phyloP scores from a whole-genome alignment of 2,329 filamentous ascomycete species.

The Fusarium kyushuense region DNA sequence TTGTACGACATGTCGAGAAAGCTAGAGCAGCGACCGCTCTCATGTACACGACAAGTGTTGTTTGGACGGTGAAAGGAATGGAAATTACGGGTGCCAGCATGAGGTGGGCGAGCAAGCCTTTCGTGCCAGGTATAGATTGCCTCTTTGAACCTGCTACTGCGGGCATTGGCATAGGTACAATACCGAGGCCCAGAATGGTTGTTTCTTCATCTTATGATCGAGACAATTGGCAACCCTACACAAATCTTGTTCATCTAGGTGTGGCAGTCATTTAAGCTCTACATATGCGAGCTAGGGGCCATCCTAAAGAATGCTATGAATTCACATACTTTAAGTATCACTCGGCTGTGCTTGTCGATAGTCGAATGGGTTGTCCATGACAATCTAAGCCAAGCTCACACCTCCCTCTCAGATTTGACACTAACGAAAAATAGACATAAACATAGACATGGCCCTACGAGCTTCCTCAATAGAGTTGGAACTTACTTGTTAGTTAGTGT shows the following conservation, averaged over 20 bases:
- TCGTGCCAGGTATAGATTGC: conserved; percentile 8
- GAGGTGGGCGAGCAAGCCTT: conserved; percentile 10
- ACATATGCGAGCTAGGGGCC: not conserved
- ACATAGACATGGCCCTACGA: not conserved
- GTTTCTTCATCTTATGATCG: conserved; percentile 5
- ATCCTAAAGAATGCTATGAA: not conserved
- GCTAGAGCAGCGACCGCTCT: not conserved
- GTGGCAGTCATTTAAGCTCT: not conserved
- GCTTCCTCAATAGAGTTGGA: not conserved
- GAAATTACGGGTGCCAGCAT: conserved; percentile 22
- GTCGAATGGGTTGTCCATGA: not conserved
- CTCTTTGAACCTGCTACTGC: conserved; percentile 18
- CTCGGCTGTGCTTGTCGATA: not conserved
- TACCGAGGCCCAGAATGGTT: not conserved
- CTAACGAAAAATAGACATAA: not conserved
- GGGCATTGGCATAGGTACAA: conserved; percentile 25
- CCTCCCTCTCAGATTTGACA: not conserved
- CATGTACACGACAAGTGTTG: conserved; percentile 2
- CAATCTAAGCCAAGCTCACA: not conserved
- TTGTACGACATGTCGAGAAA: conserved; percentile 24
- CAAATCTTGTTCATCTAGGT: not conserved
- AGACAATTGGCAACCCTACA: not conserved
- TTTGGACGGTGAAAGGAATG: conserved; percentile 21
- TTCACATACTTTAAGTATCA: not conserved
- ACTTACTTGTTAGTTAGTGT: not conserved